Conservation (phyloP, 2,329 filamentous ascomycete genomes). For the Nemania bipapillata region DNA sequence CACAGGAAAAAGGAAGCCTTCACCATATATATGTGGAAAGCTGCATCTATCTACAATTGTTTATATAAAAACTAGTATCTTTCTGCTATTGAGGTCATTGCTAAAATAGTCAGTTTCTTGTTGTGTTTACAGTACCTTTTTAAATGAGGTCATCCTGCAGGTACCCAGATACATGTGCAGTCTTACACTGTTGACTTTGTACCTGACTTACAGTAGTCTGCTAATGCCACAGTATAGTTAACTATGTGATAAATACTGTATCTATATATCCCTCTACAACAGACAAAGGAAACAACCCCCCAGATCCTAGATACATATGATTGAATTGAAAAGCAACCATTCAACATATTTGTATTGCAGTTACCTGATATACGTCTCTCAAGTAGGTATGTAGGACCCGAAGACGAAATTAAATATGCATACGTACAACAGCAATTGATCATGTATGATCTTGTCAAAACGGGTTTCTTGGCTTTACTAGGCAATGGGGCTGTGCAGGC, state of each 20-base stretch:
- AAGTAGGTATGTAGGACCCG: background rate
- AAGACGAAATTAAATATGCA: background rate
- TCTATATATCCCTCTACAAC: background rate
- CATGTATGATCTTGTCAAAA: background rate
- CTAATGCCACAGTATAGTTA: background rate
- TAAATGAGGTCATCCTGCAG: background rate
- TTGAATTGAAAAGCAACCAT: background rate
- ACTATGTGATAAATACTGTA: background rate
- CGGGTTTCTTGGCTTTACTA: slow-evolving; percentile 12
- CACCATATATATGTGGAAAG: background rate
- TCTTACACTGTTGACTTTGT: background rate
- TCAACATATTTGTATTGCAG: background rate
- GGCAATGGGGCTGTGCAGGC: slow-evolving; percentile 38
- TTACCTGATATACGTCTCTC: background rate
- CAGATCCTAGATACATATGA: background rate
- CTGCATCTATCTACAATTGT: background rate
- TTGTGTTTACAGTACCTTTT: background rate
- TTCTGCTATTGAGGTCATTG: background rate
- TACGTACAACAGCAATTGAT: background rate
- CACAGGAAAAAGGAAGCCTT: background rate
- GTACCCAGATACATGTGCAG: background rate
- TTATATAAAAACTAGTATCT: background rate
- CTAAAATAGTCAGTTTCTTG: background rate
- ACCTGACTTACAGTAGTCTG: background rate
- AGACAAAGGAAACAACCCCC: too few species aligned